Evolutionary conservation across 2,329 filamentous ascomycete genomes (phyloP), one percentile per base, ranked within the genome.

Genomic region (Botrytis porri): DNA sequence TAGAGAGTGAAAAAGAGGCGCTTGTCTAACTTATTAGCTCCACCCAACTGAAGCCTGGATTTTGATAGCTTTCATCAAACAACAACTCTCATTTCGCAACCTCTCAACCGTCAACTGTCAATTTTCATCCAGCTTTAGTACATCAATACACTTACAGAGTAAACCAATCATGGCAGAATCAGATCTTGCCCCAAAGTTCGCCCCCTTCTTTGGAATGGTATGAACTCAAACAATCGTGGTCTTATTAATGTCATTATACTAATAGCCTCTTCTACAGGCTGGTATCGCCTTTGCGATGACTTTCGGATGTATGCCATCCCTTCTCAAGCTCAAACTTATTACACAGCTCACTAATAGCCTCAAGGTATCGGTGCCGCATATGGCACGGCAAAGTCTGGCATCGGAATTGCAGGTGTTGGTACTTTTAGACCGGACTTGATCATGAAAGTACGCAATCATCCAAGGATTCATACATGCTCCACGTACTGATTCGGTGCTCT

Each of bases 131-230:
- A 75, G 67, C 74, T 74, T 73, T 61, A 32, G 64, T 48, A 48
- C 43, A 3, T 5, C 41, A 32, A 35, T 60, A 63, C 48, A 54
- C 45, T 70, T 60, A 45, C 61, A 70, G 78, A 75, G 75, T 76
- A 73, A 59, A 75, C n/a, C 73, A 79, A 84, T 66, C 75, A 89
- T 89, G 88, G 84, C 83, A 71, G 77, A 87, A 77, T 88, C 88
- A 65, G 88, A 90, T 77, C 83, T 89, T 75, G 86, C 91, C 74
- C 93, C 93, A 79, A 93, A 92, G 84, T 95, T 95, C 82, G 93
- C 93, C 85, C 93, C 93, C 79, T 96, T 95, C 86, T 88, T 95
- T 82, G 93, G 93, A 86, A 94, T 95, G 92, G 92, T 94, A 86
- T 84, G 90, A 43, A 84, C 65, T 65, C 64, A 72, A 54, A 77